Percentiles rank a stretch among this genome's conserved stretches.
Evolutionary conservation across 23 red algal species (phyloP).

Genomic region (Gracilaria vermiculophylla): DNA sequence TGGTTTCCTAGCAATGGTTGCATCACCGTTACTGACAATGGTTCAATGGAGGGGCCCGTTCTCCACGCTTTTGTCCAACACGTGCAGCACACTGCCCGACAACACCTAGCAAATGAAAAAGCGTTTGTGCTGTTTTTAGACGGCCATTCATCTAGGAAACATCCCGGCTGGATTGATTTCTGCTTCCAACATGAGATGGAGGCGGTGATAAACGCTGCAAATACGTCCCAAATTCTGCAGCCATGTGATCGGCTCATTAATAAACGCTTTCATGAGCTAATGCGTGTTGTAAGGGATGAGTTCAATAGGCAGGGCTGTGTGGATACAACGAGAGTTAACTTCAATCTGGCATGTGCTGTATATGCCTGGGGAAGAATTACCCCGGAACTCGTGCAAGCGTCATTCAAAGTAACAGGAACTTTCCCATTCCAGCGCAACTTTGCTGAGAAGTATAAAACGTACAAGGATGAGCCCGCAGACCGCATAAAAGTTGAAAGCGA

Average conservation of each 20-base stretch:
- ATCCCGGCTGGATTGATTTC: constrained; percentile 29
- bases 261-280: not conserved
- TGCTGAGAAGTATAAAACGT: constrained; percentile 3
- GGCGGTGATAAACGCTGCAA: not conserved
- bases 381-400: not conserved
- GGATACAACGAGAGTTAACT: constrained; percentile 2
- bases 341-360: constrained; percentile 3
- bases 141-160: constrained; percentile 15
- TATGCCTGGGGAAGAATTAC: not conserved
- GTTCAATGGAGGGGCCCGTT: constrained; percentile 14
- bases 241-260: constrained; percentile 22
- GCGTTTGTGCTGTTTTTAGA: constrained; percentile 5
- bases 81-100: not conserved
- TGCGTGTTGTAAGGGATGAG: constrained; percentile 2
- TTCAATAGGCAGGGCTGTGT: not conserved
- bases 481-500: not conserved
- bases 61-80: not conserved
- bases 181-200: not conserved
- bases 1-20: not conserved
- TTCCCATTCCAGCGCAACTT: constrained; percentile 28
- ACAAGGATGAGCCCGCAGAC: not conserved
- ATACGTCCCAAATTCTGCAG: constrained; percentile 29
- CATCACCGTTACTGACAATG: not conserved
- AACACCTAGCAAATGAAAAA: not conserved
- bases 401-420: constrained; percentile 11